Conservation (phyloP, 106 monocot genomes). For the Acanthochlamys bracteata region DNA sequence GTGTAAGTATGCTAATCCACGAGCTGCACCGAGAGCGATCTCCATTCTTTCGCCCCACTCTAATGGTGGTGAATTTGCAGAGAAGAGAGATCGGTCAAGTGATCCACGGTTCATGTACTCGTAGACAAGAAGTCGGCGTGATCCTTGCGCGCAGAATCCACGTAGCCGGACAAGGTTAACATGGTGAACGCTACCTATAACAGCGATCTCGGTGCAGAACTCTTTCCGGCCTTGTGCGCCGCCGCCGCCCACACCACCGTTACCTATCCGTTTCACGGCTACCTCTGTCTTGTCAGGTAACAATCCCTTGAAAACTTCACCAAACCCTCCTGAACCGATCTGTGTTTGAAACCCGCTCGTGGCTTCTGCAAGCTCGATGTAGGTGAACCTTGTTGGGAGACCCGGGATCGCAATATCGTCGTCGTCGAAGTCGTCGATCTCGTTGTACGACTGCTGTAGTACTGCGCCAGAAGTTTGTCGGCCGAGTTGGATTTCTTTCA, state of each 20-base stretch:
- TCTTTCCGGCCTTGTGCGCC: constrained; percentile 55
- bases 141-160: constrained; percentile 65
- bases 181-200: constrained; percentile 85
- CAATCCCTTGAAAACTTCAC: constrained; percentile 65
- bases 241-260: constrained; percentile 14
- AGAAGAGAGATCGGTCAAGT: constrained; percentile 65
- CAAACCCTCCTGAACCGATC: constrained; percentile 85
- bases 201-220: constrained; percentile 86
- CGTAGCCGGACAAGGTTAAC: constrained; percentile 82
- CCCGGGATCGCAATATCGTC: constrained; percentile 53
- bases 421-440: constrained; percentile 9
- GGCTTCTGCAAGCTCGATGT: constrained; percentile 42
- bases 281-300: constrained; percentile 45
- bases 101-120: constrained; percentile 93
- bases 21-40: constrained; percentile 66
- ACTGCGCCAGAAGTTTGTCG: constrained; percentile 6
- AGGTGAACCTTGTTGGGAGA: constrained; percentile 61
- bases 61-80: constrained; percentile 37
- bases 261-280: constrained; percentile 64
- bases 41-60: constrained; percentile 72
- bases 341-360: constrained; percentile 42
- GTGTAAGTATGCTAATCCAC: constrained; percentile 81
- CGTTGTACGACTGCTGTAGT: constrained; percentile 7
- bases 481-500: constrained; percentile 22
- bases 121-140: constrained; percentile 58